Base-by-base conservation (phyloP, 2,329 filamentous ascomycete genomes). In the Ceratocystis huliohia region DNA sequence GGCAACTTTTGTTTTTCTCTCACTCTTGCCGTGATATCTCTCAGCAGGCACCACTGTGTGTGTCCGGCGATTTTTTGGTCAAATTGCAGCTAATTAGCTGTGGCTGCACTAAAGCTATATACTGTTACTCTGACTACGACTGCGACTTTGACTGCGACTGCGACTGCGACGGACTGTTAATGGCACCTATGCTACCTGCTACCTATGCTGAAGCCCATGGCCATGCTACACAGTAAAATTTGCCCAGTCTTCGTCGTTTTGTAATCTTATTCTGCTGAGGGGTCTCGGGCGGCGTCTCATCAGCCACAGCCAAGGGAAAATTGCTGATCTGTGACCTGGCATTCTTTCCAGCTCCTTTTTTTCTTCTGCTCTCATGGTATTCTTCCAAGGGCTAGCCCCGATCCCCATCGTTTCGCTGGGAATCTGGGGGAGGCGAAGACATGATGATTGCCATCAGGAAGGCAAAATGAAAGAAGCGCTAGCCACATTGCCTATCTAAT, bases 351-450 rank as follows among this genome's bases (percentile, higher is more conserved):
- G 7, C 53, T 57, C 53, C 22, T 57, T 57, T 57, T 13, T 57
- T 8, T 57, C 22, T 8, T 50, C 50, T 57, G 8, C 22, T 57
- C 25, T 57, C 17, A 4, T 17, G 20, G 5, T 10, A n/a, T 41
- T 41, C 37, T 13, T 41, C 10, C 37, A 41, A 13, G 37, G 37
- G 37, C 15, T 50, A 50, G 7, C 46, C 6, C 17, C 46, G 4
- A 50, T 22, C 46, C 2, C 22, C n/a, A 10, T 8, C n/a, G 22
- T 57, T 33, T 57, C 8, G 22, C 28, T 57, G 53, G 53, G 53
- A 57, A 57, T 57, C 53, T 57, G 53, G 53, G 53, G 53, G 53
- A 57, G 53, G 53, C 53, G 6, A 57, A 57, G 22, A 57, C 22
- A 15, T 57, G 22, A 28, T 57, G 22, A 57, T 57, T 37, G 33